Conservation (phyloP, 257 asterid genomes). For the Fraxinus anomala region DNA sequence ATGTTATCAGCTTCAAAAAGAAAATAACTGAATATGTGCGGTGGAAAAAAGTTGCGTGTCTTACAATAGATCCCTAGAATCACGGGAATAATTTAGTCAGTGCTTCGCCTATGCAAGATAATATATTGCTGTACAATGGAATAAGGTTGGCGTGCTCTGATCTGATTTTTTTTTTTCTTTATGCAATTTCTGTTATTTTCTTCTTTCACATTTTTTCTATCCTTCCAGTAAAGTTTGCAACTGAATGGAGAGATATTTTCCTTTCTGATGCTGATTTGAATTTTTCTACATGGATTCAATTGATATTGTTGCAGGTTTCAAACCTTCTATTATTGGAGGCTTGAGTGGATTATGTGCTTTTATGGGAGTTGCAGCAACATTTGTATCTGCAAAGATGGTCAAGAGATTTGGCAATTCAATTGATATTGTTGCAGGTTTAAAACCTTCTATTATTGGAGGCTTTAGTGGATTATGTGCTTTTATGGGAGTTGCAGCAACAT, state of each 20-base stretch:
- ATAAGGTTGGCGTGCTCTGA: not conserved
- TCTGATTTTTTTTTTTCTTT: not conserved
- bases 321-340: constrained; percentile 89
- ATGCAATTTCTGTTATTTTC: not conserved
- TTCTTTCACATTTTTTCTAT: not conserved
- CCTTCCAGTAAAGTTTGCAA: constrained; percentile 9
- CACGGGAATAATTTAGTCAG: not conserved
- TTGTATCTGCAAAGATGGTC: constrained; percentile 80
- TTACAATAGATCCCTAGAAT: constrained; percentile 5
- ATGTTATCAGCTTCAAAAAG: not conserved
- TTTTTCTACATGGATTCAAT: constrained; percentile 13
- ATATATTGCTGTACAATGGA: not conserved
- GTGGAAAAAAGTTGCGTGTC: not conserved
- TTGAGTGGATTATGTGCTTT: constrained; percentile 90
- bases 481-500: constrained; percentile 93
- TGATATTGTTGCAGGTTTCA: constrained; percentile 61
- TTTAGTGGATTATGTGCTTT: constrained; percentile 90
- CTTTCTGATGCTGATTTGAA: not conserved
- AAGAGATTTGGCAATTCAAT: constrained; percentile 53
- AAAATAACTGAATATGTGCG: not conserved
- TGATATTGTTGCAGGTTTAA: constrained; percentile 61
- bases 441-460: constrained; percentile 89
- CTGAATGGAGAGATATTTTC: not conserved
- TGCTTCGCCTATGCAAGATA: constrained; percentile 10
- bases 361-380: constrained; percentile 93